Percentiles rank a stretch among this genome's conserved stretches.
Evolutionary conservation across 2,329 filamentous ascomycete genomes (phyloP).

Genomic region (Talaromyces sp.): DNA sequence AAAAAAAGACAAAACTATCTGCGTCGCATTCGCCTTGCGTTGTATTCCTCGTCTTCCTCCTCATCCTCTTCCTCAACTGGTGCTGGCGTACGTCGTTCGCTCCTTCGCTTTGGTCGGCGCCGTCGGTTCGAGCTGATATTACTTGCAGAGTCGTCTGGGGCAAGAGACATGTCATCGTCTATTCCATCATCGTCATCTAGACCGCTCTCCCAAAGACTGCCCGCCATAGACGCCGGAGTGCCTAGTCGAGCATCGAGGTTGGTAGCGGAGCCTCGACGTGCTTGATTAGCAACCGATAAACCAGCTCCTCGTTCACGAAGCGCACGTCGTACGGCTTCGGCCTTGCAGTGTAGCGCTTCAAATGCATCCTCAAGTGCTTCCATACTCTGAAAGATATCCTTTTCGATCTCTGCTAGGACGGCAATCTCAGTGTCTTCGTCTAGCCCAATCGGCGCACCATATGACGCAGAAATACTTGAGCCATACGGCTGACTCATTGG

Average conservation of each 20-base stretch:
- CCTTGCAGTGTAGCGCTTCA: slow-evolving; percentile 80
- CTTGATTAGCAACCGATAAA: slow-evolving; percentile 52
- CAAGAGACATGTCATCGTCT: slow-evolving; percentile 44
- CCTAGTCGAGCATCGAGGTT: slow-evolving; percentile 41
- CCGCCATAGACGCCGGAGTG: slow-evolving; percentile 37
- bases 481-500: slow-evolving; percentile 40
- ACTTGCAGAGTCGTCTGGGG: slow-evolving; percentile 49
- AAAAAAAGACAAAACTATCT: slow-evolving; percentile 16
- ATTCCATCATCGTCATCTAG: slow-evolving; percentile 43
- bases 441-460: slow-evolving; percentile 74
- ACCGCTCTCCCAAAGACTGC: slow-evolving; percentile 37
- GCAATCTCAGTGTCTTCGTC: slow-evolving; percentile 94
- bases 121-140: slow-evolving; percentile 47
- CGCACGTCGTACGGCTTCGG: slow-evolving; percentile 73
- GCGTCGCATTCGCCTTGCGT: slow-evolving; percentile 27
- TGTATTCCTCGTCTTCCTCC: slow-evolving; percentile 27
- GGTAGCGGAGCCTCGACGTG: slow-evolving; percentile 37
- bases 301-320: slow-evolving; percentile 80
- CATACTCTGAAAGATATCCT: slow-evolving; percentile 92
- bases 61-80: slow-evolving; percentile 49
- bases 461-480: slow-evolving; percentile 50
- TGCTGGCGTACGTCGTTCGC: slow-evolving; percentile 48
- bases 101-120: slow-evolving; percentile 45
- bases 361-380: slow-evolving; percentile 92
- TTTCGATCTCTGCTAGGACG: slow-evolving; percentile 83